These are phyloP conservation scores for Auxenochlorella pyrenoidosa DNA, from an alignment of 139 green algal species.

Conservation along the genomic window DNA sequence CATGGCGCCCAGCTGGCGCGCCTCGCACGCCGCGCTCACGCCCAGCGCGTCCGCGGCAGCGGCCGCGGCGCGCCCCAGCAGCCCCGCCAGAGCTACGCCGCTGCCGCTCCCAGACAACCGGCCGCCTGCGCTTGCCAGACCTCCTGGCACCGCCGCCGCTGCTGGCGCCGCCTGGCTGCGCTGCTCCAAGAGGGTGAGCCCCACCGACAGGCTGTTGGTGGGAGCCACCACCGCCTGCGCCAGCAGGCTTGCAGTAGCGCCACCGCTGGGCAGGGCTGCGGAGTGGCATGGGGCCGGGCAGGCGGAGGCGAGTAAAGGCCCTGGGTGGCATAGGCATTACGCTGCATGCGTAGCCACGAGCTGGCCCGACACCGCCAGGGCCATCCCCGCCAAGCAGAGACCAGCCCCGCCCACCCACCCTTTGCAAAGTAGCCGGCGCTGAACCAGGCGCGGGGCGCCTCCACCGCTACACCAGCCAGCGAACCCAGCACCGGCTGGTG, in stretches of 20 bases:
- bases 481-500: constrained; percentile 40
- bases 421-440: constrained; percentile 34
- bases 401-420: background rate
- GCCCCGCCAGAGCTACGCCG: background rate
- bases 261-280: constrained; percentile 1
- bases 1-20: constrained; percentile 27
- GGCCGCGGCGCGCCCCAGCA: background rate
- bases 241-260: constrained; percentile 1
- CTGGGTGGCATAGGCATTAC: background rate
- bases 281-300: background rate
- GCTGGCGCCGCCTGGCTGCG: constrained; percentile 4
- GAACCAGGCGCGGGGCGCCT: constrained; percentile 31
- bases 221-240: constrained; percentile 30
- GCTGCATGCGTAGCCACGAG: background rate
- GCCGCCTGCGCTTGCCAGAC: background rate
- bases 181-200: constrained; percentile 29
- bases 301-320: background rate
- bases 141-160: background rate
- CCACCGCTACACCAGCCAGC: constrained; percentile 22
- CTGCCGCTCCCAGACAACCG: background rate
- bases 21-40: background rate
- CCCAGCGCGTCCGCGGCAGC: background rate
- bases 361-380: background rate
- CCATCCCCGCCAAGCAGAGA: background rate
- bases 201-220: constrained; percentile 9